Conservation (phyloP, 306 rosid species). For the Elaeagnus macrophylla region DNA sequence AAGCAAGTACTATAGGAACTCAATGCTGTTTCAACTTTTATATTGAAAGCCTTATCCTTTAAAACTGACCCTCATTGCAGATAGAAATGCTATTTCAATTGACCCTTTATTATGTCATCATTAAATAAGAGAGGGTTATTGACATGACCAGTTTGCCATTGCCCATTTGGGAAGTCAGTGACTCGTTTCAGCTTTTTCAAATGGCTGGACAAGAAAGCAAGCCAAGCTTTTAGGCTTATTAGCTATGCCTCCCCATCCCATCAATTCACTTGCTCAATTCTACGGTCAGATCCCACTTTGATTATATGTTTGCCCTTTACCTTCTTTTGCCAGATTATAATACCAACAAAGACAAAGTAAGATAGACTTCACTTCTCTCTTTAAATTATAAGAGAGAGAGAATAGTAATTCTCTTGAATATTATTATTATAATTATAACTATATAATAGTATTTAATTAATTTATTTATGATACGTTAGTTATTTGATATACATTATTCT, state of each 20-base stretch:
- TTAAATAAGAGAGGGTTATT: conserved; percentile 13
- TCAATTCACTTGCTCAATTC: conserved; percentile 36
- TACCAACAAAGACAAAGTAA: conserved; percentile 47
- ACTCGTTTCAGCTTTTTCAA: conserved; percentile 3
- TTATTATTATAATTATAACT: no score
- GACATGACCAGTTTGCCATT: conserved; percentile 25
- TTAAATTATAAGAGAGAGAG: conserved; percentile 28
- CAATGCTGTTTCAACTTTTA: conserved; percentile 11
- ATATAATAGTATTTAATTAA: no score
- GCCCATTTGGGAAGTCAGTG: not conserved
- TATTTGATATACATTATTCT: no score
- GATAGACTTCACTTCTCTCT: conserved; percentile 27
- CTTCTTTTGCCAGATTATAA: conserved; percentile 35
- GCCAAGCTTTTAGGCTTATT: conserved; percentile 33
- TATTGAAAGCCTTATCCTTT: conserved; percentile 21
- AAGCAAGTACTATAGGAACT: conserved; percentile 13
- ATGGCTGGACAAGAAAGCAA: conserved; percentile 34
- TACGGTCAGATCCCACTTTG: conserved; percentile 69
- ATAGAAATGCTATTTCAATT: conserved; percentile 7
- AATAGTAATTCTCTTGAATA: no score
- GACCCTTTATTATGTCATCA: conserved; percentile 3
- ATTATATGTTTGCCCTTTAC: conserved; percentile 40
- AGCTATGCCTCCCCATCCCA: conserved; percentile 28
- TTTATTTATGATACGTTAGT: no score
- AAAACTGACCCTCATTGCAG: not conserved